Percentiles rank a stretch among this genome's conserved stretches.
phyloP scores from a whole-genome alignment of 2,329 filamentous ascomycete species.

The Thelonectria rubi region DNA sequence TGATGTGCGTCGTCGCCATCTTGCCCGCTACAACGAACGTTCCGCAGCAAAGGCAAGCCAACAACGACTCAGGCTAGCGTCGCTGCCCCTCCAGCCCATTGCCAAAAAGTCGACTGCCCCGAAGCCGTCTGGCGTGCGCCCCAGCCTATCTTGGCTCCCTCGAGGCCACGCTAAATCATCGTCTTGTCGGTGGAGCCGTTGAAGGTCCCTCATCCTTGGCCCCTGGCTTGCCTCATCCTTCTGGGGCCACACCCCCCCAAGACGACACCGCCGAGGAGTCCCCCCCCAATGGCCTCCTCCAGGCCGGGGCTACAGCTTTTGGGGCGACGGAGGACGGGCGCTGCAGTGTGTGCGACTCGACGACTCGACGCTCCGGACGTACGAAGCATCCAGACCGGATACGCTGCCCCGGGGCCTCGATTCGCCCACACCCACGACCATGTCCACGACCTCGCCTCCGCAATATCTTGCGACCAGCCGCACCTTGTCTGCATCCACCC shows the following conservation, averaged over 20 bases:
- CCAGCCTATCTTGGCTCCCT: constrained; percentile 20
- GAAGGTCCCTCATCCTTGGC: constrained; percentile 28
- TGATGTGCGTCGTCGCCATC: neutral
- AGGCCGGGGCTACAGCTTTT: constrained; percentile 32
- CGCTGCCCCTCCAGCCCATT: constrained; percentile 9
- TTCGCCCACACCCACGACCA: constrained; percentile 34
- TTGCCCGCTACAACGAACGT: too few species aligned
- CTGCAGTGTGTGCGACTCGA: constrained; percentile 34
- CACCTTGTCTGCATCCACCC: constrained; percentile 41
- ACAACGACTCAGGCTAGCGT: constrained; percentile 1
- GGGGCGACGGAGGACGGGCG: constrained; percentile 35
- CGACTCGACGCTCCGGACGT: constrained; percentile 28
- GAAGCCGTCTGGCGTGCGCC: neutral
- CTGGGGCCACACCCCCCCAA: constrained; percentile 29
- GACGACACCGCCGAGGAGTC: constrained; percentile 5
- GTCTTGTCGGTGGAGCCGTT: constrained; percentile 31
- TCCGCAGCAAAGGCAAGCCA: neutral
- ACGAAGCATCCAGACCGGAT: constrained; percentile 26
- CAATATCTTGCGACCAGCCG: constrained; percentile 44
- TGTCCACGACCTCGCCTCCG: constrained; percentile 38
- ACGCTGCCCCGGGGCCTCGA: constrained; percentile 35
- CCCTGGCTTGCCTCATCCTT: constrained; percentile 28
- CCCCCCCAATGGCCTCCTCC: constrained; percentile 28
- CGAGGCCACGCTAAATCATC: constrained; percentile 33
- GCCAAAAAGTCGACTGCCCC: constrained; percentile 8